Evolutionary conservation across 352 stramenopile genomes (phyloP).

Genomic region (Hyaloperonospora brassicae): DNA sequence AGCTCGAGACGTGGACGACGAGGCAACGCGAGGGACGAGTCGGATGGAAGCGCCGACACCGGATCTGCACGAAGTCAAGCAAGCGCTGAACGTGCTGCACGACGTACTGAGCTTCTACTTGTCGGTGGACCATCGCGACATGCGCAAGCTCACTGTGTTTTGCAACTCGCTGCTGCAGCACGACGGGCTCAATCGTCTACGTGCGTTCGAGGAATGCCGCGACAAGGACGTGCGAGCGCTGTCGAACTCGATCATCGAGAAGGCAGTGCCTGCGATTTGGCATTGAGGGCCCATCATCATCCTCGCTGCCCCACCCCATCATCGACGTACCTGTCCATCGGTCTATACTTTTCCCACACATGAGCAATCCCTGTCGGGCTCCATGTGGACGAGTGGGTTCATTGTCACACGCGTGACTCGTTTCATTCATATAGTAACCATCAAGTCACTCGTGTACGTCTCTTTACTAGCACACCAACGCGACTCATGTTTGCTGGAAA

Average conservation of each 20-base stretch:
- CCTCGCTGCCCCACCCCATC: conserved; percentile 10
- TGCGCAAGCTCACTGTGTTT: conserved; percentile 77
- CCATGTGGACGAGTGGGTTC: conserved; percentile 4
- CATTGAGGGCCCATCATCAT: conserved; percentile 26
- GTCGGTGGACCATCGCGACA: conserved; percentile 58
- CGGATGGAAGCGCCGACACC: conserved; percentile 6
- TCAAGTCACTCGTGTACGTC: neutral
- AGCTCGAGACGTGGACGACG: conserved; percentile 6
- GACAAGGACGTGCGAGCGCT: conserved; percentile 50
- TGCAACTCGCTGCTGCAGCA: conserved; percentile 74
- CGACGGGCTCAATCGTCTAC: conserved; percentile 61
- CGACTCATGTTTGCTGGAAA: conserved; percentile 20
- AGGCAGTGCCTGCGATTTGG: conserved; percentile 74
- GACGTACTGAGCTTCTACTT: conserved; percentile 65
- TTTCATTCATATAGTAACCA: neutral
- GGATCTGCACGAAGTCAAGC: conserved; percentile 34
- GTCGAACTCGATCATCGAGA: conserved; percentile 73
- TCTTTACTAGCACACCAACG: neutral
- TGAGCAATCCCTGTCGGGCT: conserved; percentile 19
- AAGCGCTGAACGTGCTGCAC: conserved; percentile 52
- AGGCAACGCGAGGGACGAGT: neutral
- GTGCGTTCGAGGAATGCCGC: conserved; percentile 38
- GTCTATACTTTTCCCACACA: conserved; percentile 7
- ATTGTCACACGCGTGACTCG: conserved; percentile 13
- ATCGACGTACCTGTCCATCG: conserved; percentile 3